Conservation (phyloP, 345 rosid species). For the Arabis alpina region DNA sequence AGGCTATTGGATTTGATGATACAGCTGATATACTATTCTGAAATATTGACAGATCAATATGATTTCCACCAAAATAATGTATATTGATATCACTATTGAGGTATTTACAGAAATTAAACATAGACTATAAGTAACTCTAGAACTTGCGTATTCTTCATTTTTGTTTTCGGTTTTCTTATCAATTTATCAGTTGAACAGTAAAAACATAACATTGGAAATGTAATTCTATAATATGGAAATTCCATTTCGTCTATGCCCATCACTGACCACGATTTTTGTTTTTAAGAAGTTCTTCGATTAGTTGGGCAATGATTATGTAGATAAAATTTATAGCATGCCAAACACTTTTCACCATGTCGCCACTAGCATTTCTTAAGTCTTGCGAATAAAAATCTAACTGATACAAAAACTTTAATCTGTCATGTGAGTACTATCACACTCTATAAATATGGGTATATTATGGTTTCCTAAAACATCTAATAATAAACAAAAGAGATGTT, state of each 20-base stretch:
- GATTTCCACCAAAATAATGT: not conserved
- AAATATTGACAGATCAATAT: not conserved
- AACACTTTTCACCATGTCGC: conserved; percentile 11
- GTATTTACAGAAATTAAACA: not conserved
- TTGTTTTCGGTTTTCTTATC: too few relatives aligned
- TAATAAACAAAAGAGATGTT: not conserved
- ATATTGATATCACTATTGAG: conserved; percentile 20
- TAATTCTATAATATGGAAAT: not conserved
- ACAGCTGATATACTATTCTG: not conserved
- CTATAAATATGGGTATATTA: not conserved
- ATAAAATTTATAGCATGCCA: conserved; percentile 5
- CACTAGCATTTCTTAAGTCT: conserved; percentile 18
- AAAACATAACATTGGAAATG: not conserved
- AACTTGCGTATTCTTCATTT: too few relatives aligned
- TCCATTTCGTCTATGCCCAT: not conserved
- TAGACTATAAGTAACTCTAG: not conserved
- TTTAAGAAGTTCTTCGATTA: not conserved
- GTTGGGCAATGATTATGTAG: conserved; percentile 17
- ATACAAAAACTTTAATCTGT: too few relatives aligned
- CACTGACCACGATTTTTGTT: conserved; percentile 1
- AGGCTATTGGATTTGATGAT: conserved; percentile 4
- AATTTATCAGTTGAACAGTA: not conserved
- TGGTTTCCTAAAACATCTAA: not conserved
- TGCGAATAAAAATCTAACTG: not conserved
- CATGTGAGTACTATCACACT: not conserved